Conservation (phyloP, 169 alveolate species). For the Plasmodium berghei region DNA sequence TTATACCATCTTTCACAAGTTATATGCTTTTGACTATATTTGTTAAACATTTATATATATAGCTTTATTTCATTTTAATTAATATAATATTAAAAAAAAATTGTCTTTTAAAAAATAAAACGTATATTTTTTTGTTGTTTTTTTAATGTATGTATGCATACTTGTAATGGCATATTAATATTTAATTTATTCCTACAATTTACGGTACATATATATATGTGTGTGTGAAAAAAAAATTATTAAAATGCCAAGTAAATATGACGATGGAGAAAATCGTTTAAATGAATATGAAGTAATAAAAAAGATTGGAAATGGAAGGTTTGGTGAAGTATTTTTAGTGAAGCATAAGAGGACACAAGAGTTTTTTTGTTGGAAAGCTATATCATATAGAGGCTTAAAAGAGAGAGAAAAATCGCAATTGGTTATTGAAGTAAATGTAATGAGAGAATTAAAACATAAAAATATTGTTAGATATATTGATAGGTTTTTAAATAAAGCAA, state of each 20-base stretch:
- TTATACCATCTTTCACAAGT: neutral
- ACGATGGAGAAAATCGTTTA: constrained; percentile 84
- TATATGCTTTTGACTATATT: neutral
- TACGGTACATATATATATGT: neutral
- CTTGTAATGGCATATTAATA: neutral
- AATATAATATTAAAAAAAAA: constrained; percentile 3
- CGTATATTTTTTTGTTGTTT: neutral
- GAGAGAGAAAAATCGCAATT: constrained; percentile 96
- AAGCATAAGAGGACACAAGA: constrained; percentile 89
- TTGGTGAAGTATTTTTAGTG: constrained; percentile 92
- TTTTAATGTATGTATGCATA: constrained; percentile 3
- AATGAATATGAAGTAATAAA: constrained; percentile 87
- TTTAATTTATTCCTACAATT: neutral
- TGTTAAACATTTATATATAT: constrained; percentile 2
- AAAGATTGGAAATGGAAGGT: constrained; percentile 91
- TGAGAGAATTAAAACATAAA: constrained; percentile 96
- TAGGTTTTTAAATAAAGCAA: constrained; percentile 93
- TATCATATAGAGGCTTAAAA: constrained; percentile 94
- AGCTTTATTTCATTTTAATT: constrained; percentile 11
- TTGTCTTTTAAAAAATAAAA: constrained; percentile 25
- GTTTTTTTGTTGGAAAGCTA: constrained; percentile 96
- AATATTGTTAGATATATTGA: constrained; percentile 95
- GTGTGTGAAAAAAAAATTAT: constrained; percentile 1
- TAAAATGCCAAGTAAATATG: constrained; percentile 72
- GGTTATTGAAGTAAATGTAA: constrained; percentile 96